Evolutionary conservation across 106 monocot species (phyloP).

Genomic region (Xerophyta viscosa): DNA sequence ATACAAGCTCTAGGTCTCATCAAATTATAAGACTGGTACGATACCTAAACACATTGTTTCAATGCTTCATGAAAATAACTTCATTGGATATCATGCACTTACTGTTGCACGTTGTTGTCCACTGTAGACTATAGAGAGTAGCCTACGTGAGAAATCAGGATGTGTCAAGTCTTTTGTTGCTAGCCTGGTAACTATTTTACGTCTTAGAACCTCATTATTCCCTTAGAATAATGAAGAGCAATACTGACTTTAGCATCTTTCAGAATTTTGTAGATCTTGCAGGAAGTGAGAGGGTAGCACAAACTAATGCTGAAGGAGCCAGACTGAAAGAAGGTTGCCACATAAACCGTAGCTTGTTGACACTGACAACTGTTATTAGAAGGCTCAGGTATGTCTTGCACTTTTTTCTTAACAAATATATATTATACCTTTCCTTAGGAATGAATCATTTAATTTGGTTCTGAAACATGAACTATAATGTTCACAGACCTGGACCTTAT

Average conservation of each 20-base stretch:
- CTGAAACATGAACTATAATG: no score
- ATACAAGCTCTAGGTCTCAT: constrained; percentile 94
- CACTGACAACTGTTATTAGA: constrained; percentile 63
- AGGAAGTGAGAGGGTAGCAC: constrained; percentile 72
- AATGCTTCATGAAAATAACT: background rate
- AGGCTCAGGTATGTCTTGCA: constrained; percentile 87
- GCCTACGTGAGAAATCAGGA: constrained; percentile 60
- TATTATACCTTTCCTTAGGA: no score
- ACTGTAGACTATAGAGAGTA: constrained; percentile 74
- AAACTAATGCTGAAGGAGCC: constrained; percentile 45
- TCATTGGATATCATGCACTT: background rate
- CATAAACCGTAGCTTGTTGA: constrained; percentile 71
- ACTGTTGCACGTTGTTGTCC: background rate
- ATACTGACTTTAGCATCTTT: constrained; percentile 1
- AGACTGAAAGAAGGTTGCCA: constrained; percentile 78
- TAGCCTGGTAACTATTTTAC: constrained; percentile 50
- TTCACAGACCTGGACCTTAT: no score
- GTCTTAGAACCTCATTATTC: background rate
- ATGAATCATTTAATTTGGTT: no score
- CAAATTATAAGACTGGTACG: constrained; percentile 95
- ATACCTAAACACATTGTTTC: background rate
- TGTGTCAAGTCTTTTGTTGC: constrained; percentile 95
- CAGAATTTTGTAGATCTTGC: constrained; percentile 83
- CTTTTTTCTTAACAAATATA: no score
- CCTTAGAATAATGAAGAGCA: background rate